Conservation (phyloP, 2,329 filamentous ascomycete species). For the Neoarthrinium moseri region DNA sequence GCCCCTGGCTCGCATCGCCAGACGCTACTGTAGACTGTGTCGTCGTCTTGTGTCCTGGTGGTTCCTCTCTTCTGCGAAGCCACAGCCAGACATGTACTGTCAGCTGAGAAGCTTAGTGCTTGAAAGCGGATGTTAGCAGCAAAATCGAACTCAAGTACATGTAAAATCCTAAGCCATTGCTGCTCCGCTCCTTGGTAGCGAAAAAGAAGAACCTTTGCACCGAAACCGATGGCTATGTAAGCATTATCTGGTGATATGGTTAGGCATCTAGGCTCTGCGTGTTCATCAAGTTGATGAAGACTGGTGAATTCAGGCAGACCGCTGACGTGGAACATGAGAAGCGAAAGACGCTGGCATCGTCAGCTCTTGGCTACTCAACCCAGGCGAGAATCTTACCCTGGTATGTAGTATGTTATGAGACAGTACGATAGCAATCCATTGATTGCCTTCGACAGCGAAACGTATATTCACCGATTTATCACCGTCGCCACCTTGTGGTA, state of each 20-base stretch:
- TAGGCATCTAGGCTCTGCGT: background rate
- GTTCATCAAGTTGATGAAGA: conserved; percentile 5
- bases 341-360: conserved; percentile 1
- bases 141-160: conserved; percentile 6
- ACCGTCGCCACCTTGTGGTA: background rate
- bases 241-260: conserved; percentile 8
- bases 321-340: conserved; percentile 9
- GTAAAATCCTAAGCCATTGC: conserved; percentile 3
- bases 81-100: conserved; percentile 10
- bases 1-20: background rate
- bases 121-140: background rate
- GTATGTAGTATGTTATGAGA: conserved; percentile 8
- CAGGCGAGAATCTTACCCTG: conserved; percentile 2
- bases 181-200: background rate
- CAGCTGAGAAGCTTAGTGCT: conserved; percentile 5
- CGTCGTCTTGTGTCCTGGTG: conserved; percentile 10
- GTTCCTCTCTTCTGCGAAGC: conserved; percentile 9
- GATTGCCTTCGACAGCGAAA: conserved; percentile 8
- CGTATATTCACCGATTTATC: conserved; percentile 3
- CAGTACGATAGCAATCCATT: conserved; percentile 7
- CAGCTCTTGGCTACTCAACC: background rate
- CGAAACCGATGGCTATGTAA: conserved; percentile 9
- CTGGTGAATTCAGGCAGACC: conserved; percentile 7
- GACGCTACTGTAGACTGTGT: conserved; percentile 9
- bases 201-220: conserved; percentile 2